phyloP scores from a whole-genome alignment of 2,329 filamentous ascomycete species.

The Rhexocercosporidium sp. region DNA sequence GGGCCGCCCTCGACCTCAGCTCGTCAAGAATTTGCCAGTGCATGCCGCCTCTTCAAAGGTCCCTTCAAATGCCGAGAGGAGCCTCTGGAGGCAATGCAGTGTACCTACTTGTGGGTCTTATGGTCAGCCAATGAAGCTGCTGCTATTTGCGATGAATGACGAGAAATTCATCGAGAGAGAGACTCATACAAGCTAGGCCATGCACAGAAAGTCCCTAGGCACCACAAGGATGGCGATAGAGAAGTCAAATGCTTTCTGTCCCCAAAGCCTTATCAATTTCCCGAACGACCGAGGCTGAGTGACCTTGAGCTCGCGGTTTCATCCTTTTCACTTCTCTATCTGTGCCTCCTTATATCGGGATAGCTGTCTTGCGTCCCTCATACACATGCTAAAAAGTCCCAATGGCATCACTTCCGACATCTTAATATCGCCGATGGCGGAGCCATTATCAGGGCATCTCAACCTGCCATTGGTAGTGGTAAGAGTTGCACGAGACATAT shows the following conservation, averaged over 20 bases:
- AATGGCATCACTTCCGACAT: not conserved
- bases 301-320: not conserved
- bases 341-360: not conserved
- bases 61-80: not conserved
- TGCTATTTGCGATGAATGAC: not conserved
- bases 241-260: not conserved
- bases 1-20: not conserved
- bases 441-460: not conserved
- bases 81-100: not conserved
- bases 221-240: not conserved
- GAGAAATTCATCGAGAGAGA: not conserved
- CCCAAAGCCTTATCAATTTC: not conserved
- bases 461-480: not conserved
- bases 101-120: not conserved
- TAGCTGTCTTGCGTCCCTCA: not conserved
- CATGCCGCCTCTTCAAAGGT: not conserved
- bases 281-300: not conserved
- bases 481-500: not conserved
- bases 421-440: conserved; percentile 1
- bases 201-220: not conserved
- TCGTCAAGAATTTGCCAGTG: not conserved
- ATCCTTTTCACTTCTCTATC: conserved; percentile 2
- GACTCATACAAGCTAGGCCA: too few relatives aligned
- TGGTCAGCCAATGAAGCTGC: not conserved
- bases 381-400: not conserved